Evolutionary conservation across 768 basidiomycete species (phyloP).

Genomic region (Boletellus sp.): DNA sequence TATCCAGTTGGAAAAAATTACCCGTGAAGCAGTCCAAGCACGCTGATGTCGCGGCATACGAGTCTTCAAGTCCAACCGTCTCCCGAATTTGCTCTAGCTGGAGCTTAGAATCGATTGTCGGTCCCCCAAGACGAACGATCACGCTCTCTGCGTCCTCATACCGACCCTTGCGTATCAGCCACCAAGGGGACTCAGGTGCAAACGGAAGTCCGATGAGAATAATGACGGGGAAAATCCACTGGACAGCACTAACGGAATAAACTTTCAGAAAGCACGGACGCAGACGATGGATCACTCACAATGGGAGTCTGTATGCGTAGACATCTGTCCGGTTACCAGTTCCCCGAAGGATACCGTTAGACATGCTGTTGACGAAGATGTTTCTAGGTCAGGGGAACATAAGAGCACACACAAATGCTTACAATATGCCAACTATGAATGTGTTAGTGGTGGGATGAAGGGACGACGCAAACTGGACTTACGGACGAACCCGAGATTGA

Average conservation of each 20-base stretch:
- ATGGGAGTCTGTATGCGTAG: conserved; percentile 27
- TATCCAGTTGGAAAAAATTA: background rate
- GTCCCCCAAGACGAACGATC: conserved; percentile 18
- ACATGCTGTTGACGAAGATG: conserved; percentile 13
- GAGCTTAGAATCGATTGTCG: conserved; percentile 21
- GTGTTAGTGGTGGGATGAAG: background rate
- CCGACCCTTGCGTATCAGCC: too few species aligned
- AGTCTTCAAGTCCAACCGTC: conserved; percentile 30
- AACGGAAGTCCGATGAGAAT: conserved; percentile 29
- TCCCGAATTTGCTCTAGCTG: conserved; percentile 26
- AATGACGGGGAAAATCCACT: conserved; percentile 33
- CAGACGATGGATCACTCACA: conserved; percentile 13
- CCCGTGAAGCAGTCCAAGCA: conserved; percentile 34
- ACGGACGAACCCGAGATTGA: conserved; percentile 27
- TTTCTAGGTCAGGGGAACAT: background rate
- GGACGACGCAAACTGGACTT: background rate
- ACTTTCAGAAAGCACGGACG: background rate
- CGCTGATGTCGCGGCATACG: conserved; percentile 22
- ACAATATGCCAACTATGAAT: conserved; percentile 24
- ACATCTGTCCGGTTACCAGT: conserved; percentile 19
- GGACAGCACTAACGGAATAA: conserved; percentile 20
- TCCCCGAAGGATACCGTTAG: conserved; percentile 23
- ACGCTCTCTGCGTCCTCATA: conserved; percentile 23
- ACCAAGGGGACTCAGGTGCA: too few species aligned
- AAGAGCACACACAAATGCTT: background rate